A percentile compares a stretch with the other conserved stretches of the same genome.
Evolutionary conservation across 2,329 filamentous ascomycete genomes (phyloP).

Genomic region (Cryphonectria radicalis): DNA sequence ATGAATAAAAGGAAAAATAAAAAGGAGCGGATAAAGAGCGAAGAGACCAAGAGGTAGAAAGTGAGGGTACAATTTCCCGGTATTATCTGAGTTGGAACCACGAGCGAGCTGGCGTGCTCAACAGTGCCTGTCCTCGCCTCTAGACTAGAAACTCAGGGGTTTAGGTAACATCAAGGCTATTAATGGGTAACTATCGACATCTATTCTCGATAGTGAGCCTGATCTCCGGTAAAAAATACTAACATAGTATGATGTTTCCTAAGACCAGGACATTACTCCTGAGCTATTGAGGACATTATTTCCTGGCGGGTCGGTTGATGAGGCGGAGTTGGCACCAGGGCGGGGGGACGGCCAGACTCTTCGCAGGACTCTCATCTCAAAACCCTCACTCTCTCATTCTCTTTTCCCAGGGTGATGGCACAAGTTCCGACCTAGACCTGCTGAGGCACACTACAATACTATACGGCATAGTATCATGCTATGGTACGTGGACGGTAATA

Average conservation of each 20-base stretch:
- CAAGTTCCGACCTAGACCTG: not conserved
- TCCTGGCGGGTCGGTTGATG: not conserved
- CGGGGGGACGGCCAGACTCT: not conserved
- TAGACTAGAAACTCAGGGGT: not conserved
- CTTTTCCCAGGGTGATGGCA: not conserved
- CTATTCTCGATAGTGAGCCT: not conserved
- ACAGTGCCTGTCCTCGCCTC: not conserved
- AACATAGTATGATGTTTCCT: not conserved
- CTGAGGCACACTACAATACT: not conserved
- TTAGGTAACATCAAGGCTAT: not conserved
- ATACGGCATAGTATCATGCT: not conserved
- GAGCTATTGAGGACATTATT: not conserved
- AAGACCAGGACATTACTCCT: not conserved
- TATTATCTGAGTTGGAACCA: not conserved
- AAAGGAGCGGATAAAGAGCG: not conserved
- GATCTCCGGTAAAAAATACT: not conserved
- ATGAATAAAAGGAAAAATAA: not conserved
- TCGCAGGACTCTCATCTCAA: not conserved
- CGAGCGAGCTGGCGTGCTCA: not conserved
- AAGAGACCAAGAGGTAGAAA: not conserved
- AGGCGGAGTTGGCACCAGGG: not conserved
- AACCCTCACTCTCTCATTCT: not conserved
- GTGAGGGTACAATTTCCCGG: not conserved
- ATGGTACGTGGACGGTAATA: not conserved
- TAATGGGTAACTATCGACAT: constrained; percentile 1